Evolutionary conservation across 2,329 filamentous ascomycete genomes (phyloP).

Genomic region (Cylindrodendrum hubeiense): DNA sequence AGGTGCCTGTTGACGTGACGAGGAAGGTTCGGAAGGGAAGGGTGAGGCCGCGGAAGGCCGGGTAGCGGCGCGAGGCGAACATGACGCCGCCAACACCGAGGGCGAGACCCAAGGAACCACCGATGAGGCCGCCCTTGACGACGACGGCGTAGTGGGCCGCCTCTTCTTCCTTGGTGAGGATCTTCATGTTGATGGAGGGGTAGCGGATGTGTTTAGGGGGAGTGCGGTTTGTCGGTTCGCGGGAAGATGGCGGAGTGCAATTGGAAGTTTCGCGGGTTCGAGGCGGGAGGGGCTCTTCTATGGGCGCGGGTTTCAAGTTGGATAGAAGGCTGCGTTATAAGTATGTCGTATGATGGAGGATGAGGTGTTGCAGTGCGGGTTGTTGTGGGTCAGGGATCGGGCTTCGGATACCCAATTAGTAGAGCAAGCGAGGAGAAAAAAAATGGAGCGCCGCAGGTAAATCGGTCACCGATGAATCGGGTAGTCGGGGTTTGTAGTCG

Average conservation of each 20-base stretch:
- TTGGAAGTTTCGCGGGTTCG: conserved; percentile 12
- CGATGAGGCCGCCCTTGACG: conserved; percentile 81
- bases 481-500: conserved; percentile 14
- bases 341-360: conserved; percentile 25
- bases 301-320: background rate
- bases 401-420: conserved; percentile 7
- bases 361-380: conserved; percentile 22
- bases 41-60: conserved; percentile 84
- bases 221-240: background rate
- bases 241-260: background rate
- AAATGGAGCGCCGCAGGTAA: conserved; percentile 22
- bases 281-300: conserved; percentile 20
- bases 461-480: conserved; percentile 17
- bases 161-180: conserved; percentile 95
- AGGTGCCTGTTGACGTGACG: conserved; percentile 84
- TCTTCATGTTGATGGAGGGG: conserved; percentile 79
- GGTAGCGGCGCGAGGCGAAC: conserved; percentile 77
- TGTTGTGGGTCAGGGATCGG: conserved; percentile 12
- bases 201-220: background rate
- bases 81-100: conserved; percentile 76
- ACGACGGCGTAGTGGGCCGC: conserved; percentile 85
- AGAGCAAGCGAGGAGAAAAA: conserved; percentile 6
- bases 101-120: conserved; percentile 76
- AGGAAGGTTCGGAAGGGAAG: conserved; percentile 93
- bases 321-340: background rate